Evolutionary conservation across 768 basidiomycete species (phyloP), one percentile per base, ranked within the genome.

Genomic region (Postia placenta): DNA sequence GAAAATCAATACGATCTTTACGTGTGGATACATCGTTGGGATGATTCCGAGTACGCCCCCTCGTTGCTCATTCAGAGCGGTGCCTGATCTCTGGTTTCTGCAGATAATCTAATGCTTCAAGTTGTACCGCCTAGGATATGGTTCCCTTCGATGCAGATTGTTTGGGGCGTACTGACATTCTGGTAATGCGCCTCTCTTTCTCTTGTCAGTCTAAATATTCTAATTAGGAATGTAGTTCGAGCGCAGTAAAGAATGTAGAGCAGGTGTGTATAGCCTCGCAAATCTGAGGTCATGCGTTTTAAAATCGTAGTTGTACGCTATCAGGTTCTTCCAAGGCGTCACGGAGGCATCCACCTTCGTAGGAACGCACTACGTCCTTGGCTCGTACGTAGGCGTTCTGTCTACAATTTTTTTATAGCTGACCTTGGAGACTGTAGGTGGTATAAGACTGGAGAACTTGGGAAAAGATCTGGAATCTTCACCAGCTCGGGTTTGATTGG

Each of bases 311-410:
- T 67, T 87, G 44, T 84, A 81, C 61, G 81, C 71, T 24, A 83
- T 87, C 51, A 74, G 84, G 7, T 87, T 88, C 60, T 74, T 87
- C 47, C 84, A 85, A 63, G 87, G 82, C 20, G 69, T 86, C 49
- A 76, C 80, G 5, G 86, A 88, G 63, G 76, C 84, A 0, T 85
- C 84, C 6, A 88, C 85, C 1, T 89, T 88, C 61, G 83, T 83
- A 23, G 86, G 86, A 28, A 80, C 82, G 14, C 83, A 84, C 54
- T 84, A 83, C 57, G 69, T 86, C 53, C 77, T 87, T 15, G 83
- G 85, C 54, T 81, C 81, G 83, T 85, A 57, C 50, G 80, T 73
- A 1, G 11, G 9, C n/a, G n/a, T n/a, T 9, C n/a, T 35, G 9
- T 35, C 11, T 9, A 35, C n/a, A 9, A 9, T 35, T n/a, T 35